Percentiles rank a stretch among this genome's conserved stretches.
Conservation (phyloP, 2,329 filamentous ascomycete genomes). For the Sclerotinia glacialis region DNA sequence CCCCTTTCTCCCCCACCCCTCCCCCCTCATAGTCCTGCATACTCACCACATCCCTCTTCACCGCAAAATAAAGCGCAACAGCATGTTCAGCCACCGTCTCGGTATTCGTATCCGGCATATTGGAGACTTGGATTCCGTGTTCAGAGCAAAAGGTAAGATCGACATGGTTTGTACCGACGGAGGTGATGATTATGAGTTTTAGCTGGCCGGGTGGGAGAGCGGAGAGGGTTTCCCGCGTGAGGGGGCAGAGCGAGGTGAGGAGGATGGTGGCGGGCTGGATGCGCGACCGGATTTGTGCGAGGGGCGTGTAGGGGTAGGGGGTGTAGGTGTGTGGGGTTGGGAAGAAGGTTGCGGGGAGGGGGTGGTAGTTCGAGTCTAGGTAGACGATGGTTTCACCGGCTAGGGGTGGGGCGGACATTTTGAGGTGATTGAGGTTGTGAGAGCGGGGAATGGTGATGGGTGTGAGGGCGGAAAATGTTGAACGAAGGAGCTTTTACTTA, state of each 20-base stretch:
- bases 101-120: slow-evolving; percentile 3
- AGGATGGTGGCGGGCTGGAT: slow-evolving; percentile 2
- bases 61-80: slow-evolving; percentile 3
- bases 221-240: background rate
- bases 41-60: background rate
- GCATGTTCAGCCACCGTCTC: slow-evolving; percentile 4
- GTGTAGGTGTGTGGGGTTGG: background rate
- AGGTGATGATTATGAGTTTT: slow-evolving; percentile 16
- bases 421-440: background rate
- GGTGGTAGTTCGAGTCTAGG: slow-evolving; percentile 7
- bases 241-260: background rate
- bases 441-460: background rate
- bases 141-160: background rate
- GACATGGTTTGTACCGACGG: slow-evolving; percentile 12
- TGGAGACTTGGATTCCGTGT: background rate
- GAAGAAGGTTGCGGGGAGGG: background rate
- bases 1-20: background rate
- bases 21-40: slow-evolving; percentile 6
- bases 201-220: background rate
- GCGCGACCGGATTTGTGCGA: background rate
- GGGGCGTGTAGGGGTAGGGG: background rate
- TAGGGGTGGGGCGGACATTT: background rate
- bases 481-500: background rate
- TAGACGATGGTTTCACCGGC: background rate
- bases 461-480: background rate